Conservation (phyloP, 176 grass and related monocot species). For the Phyllostachys edulis region DNA sequence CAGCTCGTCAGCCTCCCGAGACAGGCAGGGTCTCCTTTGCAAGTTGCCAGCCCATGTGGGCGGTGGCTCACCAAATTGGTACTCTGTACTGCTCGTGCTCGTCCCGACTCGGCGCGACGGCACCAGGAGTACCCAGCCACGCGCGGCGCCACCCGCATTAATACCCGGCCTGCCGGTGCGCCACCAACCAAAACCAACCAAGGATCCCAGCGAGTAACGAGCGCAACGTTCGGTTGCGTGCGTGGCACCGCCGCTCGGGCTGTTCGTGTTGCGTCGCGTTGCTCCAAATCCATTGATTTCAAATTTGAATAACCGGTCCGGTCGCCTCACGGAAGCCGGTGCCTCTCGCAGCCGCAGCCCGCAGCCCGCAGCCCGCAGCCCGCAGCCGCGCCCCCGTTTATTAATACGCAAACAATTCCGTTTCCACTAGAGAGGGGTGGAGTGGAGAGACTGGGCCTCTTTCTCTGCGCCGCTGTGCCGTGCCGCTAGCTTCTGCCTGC, state of each 20-base stretch:
- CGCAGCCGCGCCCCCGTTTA: background rate
- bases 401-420: constrained; percentile 36
- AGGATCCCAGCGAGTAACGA: background rate
- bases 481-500: background rate
- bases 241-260: background rate
- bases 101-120: background rate
- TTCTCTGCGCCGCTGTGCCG: background rate
- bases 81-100: background rate
- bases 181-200: background rate
- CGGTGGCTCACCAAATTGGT: constrained; percentile 13
- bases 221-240: background rate
- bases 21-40: background rate
- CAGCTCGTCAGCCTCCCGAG: background rate
- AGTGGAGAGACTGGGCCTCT: background rate
- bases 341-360: constrained; percentile 8
- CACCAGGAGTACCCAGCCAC: background rate
- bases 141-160: constrained; percentile 18
- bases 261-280: background rate
- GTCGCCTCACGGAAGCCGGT: constrained; percentile 16
- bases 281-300: constrained; percentile 5
- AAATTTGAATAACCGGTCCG: constrained; percentile 48
- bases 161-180: background rate
- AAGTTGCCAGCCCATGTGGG: background rate
- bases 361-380: too few species aligned
- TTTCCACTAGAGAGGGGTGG: constrained; percentile 9